Evolutionary conservation across 2,329 filamentous ascomycete species (phyloP), one percentile per base, ranked within the genome.

Genomic region (Alternaria longipes): DNA sequence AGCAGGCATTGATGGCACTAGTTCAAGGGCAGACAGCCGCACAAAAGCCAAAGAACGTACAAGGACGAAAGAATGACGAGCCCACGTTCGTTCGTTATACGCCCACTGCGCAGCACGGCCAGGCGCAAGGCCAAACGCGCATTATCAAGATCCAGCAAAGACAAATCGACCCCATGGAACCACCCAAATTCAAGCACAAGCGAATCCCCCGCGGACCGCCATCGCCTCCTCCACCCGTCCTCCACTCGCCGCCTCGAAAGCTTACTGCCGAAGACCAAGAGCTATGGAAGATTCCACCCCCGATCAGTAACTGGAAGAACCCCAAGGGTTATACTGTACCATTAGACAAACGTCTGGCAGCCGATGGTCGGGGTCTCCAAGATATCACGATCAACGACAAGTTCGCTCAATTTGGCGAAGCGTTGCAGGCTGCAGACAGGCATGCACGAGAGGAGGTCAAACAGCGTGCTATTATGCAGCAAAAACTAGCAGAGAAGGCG

Each of bases 271-370:
- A 97, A 78, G 95, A 99, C 71, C 94, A 98, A 79, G 95, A 98
- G 79, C 92, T 92, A 60, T 99, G 95, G 95, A 93, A 90, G 74
- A 97, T 92, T 32, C 90, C 90, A 0, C 93, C 94, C 3, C 92
- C 94, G 0, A 90, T 99, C 2, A 97, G 92, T 20, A 98, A 98
- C 79, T 99, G 95, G 95, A 99, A 99, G 86, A 99, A 99, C 78
- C 92, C 94, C 1, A 98, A 98, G 82, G 95, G 95, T 72, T 99
- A 97, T 76, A 99, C 95, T 0, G 92, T 99, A 1, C 93, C 95
- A 0, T 80, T 99, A 53, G 95, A 99, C 79, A 99, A 99, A 83
- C 90, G 95, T 75, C 82, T 99, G 69, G 95, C 95, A 18, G 94
- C 95, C 8, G 94, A 98, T 78, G 95, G 95, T 12, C 87, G 95